Conservation (phyloP, 768 basidiomycete genomes). For the Boletus edulis region DNA sequence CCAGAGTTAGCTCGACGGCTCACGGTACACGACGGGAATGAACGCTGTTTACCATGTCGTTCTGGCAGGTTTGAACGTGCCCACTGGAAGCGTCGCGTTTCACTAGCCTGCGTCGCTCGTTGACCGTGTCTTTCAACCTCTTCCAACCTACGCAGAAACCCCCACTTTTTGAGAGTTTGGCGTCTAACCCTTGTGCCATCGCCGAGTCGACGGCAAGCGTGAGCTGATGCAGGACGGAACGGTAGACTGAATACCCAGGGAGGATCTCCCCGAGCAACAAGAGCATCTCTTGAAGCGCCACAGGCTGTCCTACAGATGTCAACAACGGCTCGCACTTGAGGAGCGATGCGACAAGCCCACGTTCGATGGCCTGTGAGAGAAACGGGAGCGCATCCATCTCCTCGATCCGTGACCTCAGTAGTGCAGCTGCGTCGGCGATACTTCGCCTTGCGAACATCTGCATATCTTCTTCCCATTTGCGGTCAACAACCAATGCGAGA, state of each 20-base stretch:
- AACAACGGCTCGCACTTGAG: conserved; percentile 23
- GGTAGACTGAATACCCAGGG: conserved; percentile 25
- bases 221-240: conserved; percentile 21
- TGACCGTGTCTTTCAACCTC: conserved; percentile 17
- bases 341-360: conserved; percentile 20
- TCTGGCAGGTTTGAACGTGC: conserved; percentile 28
- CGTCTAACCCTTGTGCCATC: conserved; percentile 6
- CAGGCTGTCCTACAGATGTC: conserved; percentile 11
- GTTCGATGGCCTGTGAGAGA: conserved; percentile 21
- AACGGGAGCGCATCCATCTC: conserved; percentile 27
- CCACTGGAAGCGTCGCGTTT: conserved; percentile 12
- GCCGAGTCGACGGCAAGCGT: conserved; percentile 7
- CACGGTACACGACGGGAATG: background rate
- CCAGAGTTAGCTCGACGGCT: background rate
- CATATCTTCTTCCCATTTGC: conserved; percentile 9
- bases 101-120: conserved; percentile 19
- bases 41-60: conserved; percentile 12
- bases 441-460: conserved; percentile 20
- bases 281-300: conserved; percentile 1
- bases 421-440: conserved; percentile 14
- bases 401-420: conserved; percentile 20
- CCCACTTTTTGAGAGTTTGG: conserved; percentile 11
- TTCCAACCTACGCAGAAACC: conserved; percentile 22
- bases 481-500: conserved; percentile 14
- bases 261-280: conserved; percentile 19